Base-by-base conservation (phyloP, 2,329 filamentous ascomycete genomes). In the Pseudogymnoascus sp. region DNA sequence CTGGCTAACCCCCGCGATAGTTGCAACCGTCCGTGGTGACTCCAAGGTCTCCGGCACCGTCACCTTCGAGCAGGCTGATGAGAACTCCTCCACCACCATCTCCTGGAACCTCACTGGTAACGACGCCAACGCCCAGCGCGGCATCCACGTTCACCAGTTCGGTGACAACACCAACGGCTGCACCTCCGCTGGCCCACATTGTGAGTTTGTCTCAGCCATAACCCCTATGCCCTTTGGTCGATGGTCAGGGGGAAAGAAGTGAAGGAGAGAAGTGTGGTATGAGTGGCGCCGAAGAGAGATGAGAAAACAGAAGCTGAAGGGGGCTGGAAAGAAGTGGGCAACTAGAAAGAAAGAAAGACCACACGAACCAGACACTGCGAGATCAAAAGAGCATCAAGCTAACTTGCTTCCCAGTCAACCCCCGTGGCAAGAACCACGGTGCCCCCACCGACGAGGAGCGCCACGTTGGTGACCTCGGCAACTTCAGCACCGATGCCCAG, bases 121-220 rank as follows among this genome's bases (percentile, higher is more conserved):
- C 80, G 93, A 97, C 76, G 75, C 93, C 80, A 96, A 96, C 78
- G 93, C 95, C 76, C 86, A 96, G 87, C 93, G 95, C 80, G 95
- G 91, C 79, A 92, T 97, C 85, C 95, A 99, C 85, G 88, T 99
- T 76, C 95, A 99, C 84, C 91, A 95, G 78, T 99, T 96, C 75
- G 95, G 95, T 78, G 95, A 97, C 86, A 97, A 97, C 86, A 97
- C 95, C 84, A 99, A 99, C 82, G 95, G 95, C 78, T 99, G 95
- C 90, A 97, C 93, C 70, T 96, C 90, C 70, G 95, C 95, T 70
- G 95, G 95, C 63, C 93, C 95, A 79, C 95, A 99, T 84, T 99
- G 92, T 96, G 82, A 77, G 90, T 80, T 57, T 4, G 33, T 19
- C 26, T 57, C 47, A 57, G 11, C 8, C 10, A 57, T 57, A 33